Evolutionary conservation across 106 monocot species (phyloP), one percentile per base, ranked within the genome.

Genomic region (Dactylorhiza incarnata): DNA sequence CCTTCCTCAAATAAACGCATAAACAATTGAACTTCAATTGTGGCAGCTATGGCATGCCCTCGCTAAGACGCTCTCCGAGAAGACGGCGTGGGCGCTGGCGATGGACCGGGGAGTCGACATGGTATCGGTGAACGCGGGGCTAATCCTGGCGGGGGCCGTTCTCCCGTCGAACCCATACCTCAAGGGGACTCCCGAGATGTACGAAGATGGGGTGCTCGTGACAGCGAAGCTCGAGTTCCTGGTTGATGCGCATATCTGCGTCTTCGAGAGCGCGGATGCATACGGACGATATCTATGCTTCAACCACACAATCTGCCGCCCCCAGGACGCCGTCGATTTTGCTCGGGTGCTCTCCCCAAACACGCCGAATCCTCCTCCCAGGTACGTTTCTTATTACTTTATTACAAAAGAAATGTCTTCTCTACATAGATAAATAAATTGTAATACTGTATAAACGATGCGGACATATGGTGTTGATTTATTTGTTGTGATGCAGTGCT

Each of bases 201-300:
- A 95, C 75, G 81, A 89, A 26, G 83, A 87, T 29, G 95, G 95
- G 14, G 83, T 92, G 10, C 78, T 95, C 8, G 95, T 87, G 17
- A 89, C 95, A 5, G 92, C 90, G 10, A 90, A 92, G 50, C 68
- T 71, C 48, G 66, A 84, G 26, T 85, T 88, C 78, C 86, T 95
- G 45, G 86, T 80, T 20, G 88, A 90, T 23, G 87, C 95, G 2
- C 90, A 95, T 67, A 25, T 95, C 20, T 82, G 84, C 16, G 81
- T 82, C 25, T 92, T 77, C 73, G 92, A 95, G 76, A 78, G 73
- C 66, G 76, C 87, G 2, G 69, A 80, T 7, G 83, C 92, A 7
- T 92, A 82, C 52, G 95, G 95, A n/a, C 86, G 95, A 43, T 92
- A 95, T 71, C 79, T 95, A 46, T 95, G 95, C 84, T 95, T 95